Evolutionary conservation across 1,284 basidiomycete species (phyloP), one percentile per base, ranked within the genome.

Genomic region (Cystobasidium sp.): DNA sequence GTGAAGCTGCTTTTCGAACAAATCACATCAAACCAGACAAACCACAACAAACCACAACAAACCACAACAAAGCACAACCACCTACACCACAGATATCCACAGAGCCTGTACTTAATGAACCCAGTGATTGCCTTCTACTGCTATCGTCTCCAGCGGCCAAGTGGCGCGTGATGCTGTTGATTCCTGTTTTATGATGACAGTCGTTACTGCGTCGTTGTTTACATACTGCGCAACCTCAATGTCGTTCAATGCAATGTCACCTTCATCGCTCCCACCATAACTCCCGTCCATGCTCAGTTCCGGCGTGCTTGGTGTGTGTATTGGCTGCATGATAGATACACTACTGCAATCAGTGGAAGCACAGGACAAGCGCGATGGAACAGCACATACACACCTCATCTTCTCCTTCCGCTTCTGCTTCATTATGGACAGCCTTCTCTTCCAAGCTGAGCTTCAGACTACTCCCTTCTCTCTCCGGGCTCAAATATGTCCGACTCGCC

Each of bases 231-330:
- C n/a, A 3, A 18, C 14, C 31, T n/a, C 16, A 4, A 56, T 31
- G 55, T 14, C 18, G 31, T 31, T 31, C 31, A 31, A 31, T 31
- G 31, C 31, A 56, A 22, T 16, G 3, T 20, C 47, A 51, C 43
- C 61, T 31, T 66, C 64, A 66, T 52, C 51, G 64, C 64, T 66
- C 49, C 64, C 64, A 53, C 64, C 64, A 66, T 18, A 66, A 18
- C 49, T 66, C 64, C 39, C 69, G 44, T 64, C 69, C 69, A 71
- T 31, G 49, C 69, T 71, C 59, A 71, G 61, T 46, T 63, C 69
- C 51, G 69, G 69, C 51, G 61, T 71, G 24, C 18, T 16, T n/a
- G 55, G 69, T 43, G 59, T 64, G 49, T 46, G 44, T 10, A 41
- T 41, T 31, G 39, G 39, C 56, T 59, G 56, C 8, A 16, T 18